Evolutionary conservation across 2,329 filamentous ascomycete species (phyloP).

Genomic region (Fusarium cyanostomum): DNA sequence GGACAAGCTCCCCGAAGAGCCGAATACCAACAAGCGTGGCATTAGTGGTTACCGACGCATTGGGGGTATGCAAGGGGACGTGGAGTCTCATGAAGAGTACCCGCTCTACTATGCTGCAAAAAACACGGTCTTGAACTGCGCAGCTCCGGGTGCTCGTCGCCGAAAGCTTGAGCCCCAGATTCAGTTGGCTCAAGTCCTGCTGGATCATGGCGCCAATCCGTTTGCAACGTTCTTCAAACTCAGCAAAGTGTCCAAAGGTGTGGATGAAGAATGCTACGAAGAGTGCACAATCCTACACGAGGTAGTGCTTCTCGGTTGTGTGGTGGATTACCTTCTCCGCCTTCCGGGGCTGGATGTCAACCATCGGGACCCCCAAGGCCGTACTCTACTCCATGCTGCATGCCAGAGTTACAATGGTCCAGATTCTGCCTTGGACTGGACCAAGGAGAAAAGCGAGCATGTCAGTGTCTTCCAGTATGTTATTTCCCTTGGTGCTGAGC

Average conservation of each 20-base stretch:
- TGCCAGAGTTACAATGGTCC: constrained; percentile 20
- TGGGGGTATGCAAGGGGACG: too few species aligned
- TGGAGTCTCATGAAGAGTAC: constrained; percentile 5
- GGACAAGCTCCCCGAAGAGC: background rate
- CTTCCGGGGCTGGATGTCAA: constrained; percentile 36
- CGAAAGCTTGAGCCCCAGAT: background rate
- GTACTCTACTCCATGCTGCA: constrained; percentile 40
- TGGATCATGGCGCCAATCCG: constrained; percentile 42
- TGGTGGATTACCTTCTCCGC: constrained; percentile 31
- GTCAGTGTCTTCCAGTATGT: constrained; percentile 31
- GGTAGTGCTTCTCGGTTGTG: constrained; percentile 8
- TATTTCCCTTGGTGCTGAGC: constrained; percentile 37
- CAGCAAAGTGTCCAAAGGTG: background rate
- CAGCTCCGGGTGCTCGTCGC: too few species aligned
- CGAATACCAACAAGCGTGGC: too few species aligned
- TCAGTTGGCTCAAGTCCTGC: constrained; percentile 23
- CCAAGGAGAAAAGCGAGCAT: background rate
- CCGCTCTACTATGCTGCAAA: constrained; percentile 21
- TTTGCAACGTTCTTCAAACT: constrained; percentile 25
- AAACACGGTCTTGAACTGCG: background rate
- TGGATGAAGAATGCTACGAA: background rate
- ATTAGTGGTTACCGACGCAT: too few species aligned
- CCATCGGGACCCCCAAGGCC: constrained; percentile 36
- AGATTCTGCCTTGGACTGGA: constrained; percentile 1
- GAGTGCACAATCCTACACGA: constrained; percentile 38